Evolutionary conservation across 1,139 yeast species (phyloP).

Genomic region (Lodderomyces pseudojiufengensis): DNA sequence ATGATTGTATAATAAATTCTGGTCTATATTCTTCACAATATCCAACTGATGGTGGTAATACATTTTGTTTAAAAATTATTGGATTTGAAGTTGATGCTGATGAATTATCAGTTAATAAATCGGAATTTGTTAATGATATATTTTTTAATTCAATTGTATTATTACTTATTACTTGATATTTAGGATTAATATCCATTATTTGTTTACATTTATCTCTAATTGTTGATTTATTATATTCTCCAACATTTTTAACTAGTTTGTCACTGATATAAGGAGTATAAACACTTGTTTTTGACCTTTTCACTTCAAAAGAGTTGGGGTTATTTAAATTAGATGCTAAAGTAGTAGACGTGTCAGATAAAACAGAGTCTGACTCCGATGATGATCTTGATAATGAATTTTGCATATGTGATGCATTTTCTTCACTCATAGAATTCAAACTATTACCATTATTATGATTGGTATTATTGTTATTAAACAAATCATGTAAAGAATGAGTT

Average conservation of each 20-base stretch:
- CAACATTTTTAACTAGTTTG: slow-evolving; percentile 18
- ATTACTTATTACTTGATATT: not conserved
- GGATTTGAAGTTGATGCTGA: slow-evolving; percentile 1
- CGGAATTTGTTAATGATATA: not conserved
- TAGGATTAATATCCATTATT: slow-evolving; percentile 24
- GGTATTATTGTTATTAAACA: slow-evolving; percentile 16
- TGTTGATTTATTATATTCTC: slow-evolving; percentile 21
- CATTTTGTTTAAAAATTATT: slow-evolving; percentile 18
- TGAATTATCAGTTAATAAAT: slow-evolving; percentile 3
- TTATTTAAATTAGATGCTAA: not conserved
- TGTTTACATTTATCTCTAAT: slow-evolving; percentile 25
- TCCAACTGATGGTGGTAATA: slow-evolving; percentile 43
- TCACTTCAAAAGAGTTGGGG: slow-evolving; percentile 18
- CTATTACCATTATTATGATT: slow-evolving; percentile 8
- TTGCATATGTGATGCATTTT: slow-evolving; percentile 3
- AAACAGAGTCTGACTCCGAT: not conserved
- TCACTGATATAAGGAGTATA: slow-evolving; percentile 22
- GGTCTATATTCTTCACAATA: slow-evolving; percentile 52
- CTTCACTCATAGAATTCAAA: slow-evolving; percentile 11
- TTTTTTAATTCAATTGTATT: too few species aligned
- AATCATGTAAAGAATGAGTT: slow-evolving; percentile 39
- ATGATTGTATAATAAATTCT: slow-evolving; percentile 48
- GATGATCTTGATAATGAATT: slow-evolving; percentile 2
- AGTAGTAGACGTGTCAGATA: not conserved
- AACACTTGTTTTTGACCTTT: slow-evolving; percentile 26